phyloP scores from a whole-genome alignment of 2,329 filamentous ascomycete species.

The Pseudogymnoascus sp. region DNA sequence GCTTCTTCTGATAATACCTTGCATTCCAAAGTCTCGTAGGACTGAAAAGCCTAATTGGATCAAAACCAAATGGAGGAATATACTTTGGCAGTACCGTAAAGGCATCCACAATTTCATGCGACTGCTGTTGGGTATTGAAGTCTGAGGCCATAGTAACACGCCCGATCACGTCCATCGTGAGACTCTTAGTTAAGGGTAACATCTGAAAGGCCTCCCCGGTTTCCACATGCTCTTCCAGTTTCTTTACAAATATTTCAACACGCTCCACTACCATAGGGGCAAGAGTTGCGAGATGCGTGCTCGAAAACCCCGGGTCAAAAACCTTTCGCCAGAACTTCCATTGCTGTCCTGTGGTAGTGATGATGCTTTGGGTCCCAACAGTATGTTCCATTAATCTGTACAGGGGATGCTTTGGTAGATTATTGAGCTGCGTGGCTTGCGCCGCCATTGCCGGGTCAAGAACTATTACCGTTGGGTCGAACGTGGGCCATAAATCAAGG shows the following conservation, averaged over 20 bases:
- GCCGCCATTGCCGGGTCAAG: constrained; percentile 14
- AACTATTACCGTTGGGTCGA: constrained; percentile 13
- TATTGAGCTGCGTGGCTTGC: constrained; percentile 14
- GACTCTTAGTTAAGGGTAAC: constrained; percentile 4
- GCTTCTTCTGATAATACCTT: constrained; percentile 12
- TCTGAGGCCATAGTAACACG: constrained; percentile 13
- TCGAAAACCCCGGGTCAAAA: neutral
- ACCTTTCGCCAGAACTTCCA: neutral
- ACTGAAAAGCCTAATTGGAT: constrained; percentile 12
- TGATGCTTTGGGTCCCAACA: neutral
- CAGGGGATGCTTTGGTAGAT: constrained; percentile 14
- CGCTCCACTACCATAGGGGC: neutral
- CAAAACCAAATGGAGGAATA: neutral
- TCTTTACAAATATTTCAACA: constrained; percentile 16
- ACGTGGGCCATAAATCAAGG: constrained; percentile 18
- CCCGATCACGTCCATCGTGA: constrained; percentile 18
- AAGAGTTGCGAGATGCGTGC: neutral
- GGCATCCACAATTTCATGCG: constrained; percentile 12
- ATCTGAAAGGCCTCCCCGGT: constrained; percentile 14
- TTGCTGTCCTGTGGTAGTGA: neutral
- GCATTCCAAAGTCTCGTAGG: constrained; percentile 13
- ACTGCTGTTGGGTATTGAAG: constrained; percentile 16
- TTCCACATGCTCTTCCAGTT: constrained; percentile 13
- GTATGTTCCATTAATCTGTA: neutral
- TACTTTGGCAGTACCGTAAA: neutral